phyloP scores from a whole-genome alignment of 352 stramenopile genomes.

The Pythium vanterpoolii region DNA sequence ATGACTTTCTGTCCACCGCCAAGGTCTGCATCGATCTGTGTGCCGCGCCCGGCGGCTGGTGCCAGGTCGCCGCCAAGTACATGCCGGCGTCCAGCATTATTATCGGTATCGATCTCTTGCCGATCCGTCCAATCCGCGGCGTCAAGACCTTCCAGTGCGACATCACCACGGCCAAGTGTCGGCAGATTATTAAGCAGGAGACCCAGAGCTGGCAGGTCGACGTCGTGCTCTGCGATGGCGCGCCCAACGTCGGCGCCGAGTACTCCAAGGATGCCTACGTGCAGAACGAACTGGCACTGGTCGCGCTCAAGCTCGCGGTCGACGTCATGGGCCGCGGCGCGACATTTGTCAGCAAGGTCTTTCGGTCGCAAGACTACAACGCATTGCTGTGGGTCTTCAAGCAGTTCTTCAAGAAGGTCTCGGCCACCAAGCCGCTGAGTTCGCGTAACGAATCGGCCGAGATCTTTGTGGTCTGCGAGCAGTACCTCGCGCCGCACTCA shows the following conservation, averaged over 20 bases:
- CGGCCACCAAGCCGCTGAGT: conserved; percentile 97
- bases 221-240: conserved; percentile 98
- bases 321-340: conserved; percentile 95
- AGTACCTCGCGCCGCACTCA: conserved; percentile 94
- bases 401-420: conserved; percentile 98
- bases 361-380: conserved; percentile 98
- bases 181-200: conserved; percentile 92
- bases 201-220: conserved; percentile 93
- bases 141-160: conserved; percentile 98
- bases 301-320: conserved; percentile 96
- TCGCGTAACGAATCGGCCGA: conserved; percentile 98
- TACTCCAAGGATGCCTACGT: conserved; percentile 99
- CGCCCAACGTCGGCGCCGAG: conserved; percentile 97
- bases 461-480: conserved; percentile 99
- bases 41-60: conserved; percentile 98
- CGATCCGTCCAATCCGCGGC: conserved; percentile 95
- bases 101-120: conserved; percentile 97
- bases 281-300: conserved; percentile 97
- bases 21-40: conserved; percentile 99
- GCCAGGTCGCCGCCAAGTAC: conserved; percentile 90
- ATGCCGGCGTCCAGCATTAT: conserved; percentile 96
- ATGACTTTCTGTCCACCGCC: conserved; percentile 95
- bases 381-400: conserved; percentile 98
- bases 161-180: conserved; percentile 90
- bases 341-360: conserved; percentile 97